These are phyloP conservation scores for Scleromitrula shiraiana DNA, from an alignment of 2,329 filamentous ascomycete genomes.

Conservation along the genomic window DNA sequence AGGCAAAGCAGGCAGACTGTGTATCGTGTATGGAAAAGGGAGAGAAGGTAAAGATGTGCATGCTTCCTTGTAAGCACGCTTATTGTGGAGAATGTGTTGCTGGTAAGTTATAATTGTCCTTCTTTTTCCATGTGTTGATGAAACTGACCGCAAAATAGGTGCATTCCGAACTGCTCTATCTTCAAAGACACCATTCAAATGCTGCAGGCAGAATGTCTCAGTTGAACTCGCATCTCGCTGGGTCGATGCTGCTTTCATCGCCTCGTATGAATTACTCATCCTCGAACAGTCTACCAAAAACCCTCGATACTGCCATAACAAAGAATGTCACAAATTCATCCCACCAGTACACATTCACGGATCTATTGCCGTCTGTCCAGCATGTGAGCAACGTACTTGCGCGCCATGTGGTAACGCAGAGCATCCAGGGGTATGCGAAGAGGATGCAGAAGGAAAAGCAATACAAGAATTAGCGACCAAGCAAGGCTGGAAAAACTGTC, in stretches of 20 bases:
- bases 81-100: constrained; percentile 18
- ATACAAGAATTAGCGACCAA: constrained; percentile 19
- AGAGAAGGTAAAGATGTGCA: constrained; percentile 11
- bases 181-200: constrained; percentile 16
- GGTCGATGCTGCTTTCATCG: constrained; percentile 11
- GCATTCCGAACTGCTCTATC: constrained; percentile 18
- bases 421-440: constrained; percentile 24
- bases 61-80: constrained; percentile 16
- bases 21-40: constrained; percentile 17
- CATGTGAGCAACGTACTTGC: constrained; percentile 20
- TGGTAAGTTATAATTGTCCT: constrained; percentile 9
- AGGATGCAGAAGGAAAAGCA: constrained; percentile 20
- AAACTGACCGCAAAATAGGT: constrained; percentile 7
- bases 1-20: constrained; percentile 12
- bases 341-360: constrained; percentile 20
- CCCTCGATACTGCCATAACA: constrained; percentile 23
- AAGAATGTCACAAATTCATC: constrained; percentile 23
- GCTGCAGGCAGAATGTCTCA: constrained; percentile 12
- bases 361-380: constrained; percentile 17
- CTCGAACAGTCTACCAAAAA: constrained; percentile 24
- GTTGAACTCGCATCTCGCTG: neutral
- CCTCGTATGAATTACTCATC: constrained; percentile 18
- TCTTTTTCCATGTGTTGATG: neutral
- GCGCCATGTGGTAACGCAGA: constrained; percentile 16
- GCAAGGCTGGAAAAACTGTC: constrained; percentile 25